phyloP scores from a whole-genome alignment of 345 rosid species.

The Leavenworthia alabamica region DNA sequence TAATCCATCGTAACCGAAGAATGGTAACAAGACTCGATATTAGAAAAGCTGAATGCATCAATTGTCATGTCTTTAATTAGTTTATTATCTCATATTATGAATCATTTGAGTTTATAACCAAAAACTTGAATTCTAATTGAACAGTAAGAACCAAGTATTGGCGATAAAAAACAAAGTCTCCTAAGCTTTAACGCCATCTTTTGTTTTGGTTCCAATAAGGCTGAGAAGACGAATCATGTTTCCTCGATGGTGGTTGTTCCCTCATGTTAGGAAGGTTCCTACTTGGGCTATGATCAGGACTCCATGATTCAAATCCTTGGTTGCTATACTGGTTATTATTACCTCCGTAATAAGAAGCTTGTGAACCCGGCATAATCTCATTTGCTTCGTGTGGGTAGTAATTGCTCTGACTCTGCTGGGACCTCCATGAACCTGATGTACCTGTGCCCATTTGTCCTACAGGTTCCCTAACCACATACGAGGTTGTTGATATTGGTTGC shows the following conservation, averaged over 20 bases:
- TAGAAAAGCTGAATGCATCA: not conserved
- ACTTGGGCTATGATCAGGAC: constrained; percentile 71
- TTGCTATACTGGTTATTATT: constrained; percentile 39
- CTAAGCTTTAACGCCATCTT: constrained; percentile 39
- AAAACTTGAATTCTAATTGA: constrained; percentile 2
- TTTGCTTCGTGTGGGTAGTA: constrained; percentile 36
- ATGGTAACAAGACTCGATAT: too few relatives aligned
- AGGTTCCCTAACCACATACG: constrained; percentile 14
- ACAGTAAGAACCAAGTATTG: not conserved
- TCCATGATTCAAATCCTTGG: constrained; percentile 78
- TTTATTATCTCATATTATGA: not conserved
- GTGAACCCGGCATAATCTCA: constrained; percentile 33
- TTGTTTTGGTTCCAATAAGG: constrained; percentile 45
- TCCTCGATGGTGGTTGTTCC: constrained; percentile 39
- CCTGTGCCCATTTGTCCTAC: constrained; percentile 18
- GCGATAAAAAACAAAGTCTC: not conserved
- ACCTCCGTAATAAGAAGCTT: constrained; percentile 32
- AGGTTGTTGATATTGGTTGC: constrained; percentile 12
- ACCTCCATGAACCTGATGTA: constrained; percentile 41
- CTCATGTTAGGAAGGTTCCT: constrained; percentile 34
- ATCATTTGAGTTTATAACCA: not conserved
- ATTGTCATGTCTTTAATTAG: not conserved
- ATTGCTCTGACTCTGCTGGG: constrained; percentile 37
- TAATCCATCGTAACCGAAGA: not conserved
- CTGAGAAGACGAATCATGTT: constrained; percentile 30